Base-by-base conservation (phyloP, 2,329 filamentous ascomycete species). In the Fusarium anthophilum region DNA sequence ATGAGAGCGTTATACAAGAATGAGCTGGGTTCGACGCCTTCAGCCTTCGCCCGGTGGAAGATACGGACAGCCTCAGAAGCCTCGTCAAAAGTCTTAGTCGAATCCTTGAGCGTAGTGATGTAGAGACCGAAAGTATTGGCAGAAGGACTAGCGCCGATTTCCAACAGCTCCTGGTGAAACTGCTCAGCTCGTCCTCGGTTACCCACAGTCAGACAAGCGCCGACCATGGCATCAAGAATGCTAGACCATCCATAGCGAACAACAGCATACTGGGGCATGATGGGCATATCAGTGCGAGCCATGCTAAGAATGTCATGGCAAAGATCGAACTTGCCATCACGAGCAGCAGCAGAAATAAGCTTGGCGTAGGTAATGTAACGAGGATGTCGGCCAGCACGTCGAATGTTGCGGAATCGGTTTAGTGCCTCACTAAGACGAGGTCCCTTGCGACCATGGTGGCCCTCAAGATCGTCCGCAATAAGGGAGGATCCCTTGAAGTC, bases 1-100 rank as follows among this genome's bases (percentile, higher is more conserved):
- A 99, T 99, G 37, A 99, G 88, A 57, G 96, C 96, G 79, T 99
- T 99, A 89, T 98, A 99, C 73, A 99, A 84, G 88, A 99, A 99
- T 0, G 96, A 98, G 54, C 94, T 97, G 26, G 96, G 95, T 84
- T 98, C 94, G 20, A 99, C 96, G 67, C 96, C 95, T 84, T 99
- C 96, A 18, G 93, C 87, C 86, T 97, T 95, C 66, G 96, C 95
- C 65, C 95, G 94, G 79, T 96, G 92, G 87, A 99, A 99, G 82
- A 99, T 98, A 85, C 97, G 97, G 80, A 98, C 93, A 63, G 96
- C 96, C 82, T 98, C 96, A 14, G 95, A 95, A 17, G 96, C 96
- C 83, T 99, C 96, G 79, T 99, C 96, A 75, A 98, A 98, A 0
- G 95, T 98, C 89, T 97, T 98, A 75, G 94, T 94, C 2, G 94